A percentile compares a stretch with the other conserved stretches of the same genome.
phyloP scores from a whole-genome alignment of 371 early-diverging fungal genomes.

The Mortierella sp. region DNA sequence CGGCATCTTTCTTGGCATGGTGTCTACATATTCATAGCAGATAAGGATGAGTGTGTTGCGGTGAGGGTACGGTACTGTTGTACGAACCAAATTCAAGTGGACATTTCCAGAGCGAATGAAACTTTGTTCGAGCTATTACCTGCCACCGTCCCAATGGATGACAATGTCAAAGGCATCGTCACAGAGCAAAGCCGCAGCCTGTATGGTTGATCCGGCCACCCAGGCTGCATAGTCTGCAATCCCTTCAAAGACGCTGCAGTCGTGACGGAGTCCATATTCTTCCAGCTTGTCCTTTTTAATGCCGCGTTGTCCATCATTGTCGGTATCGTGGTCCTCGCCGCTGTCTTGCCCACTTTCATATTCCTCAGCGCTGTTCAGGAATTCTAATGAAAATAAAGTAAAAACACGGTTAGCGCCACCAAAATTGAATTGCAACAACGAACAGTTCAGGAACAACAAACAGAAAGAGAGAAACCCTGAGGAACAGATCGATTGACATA shows the following conservation, averaged over 20 bases:
- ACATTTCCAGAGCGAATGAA: too few relatives aligned
- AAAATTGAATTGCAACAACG: neutral
- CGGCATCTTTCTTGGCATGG: slow-evolving; percentile 83
- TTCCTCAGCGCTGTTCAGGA: slow-evolving; percentile 22
- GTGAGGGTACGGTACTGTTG: too few relatives aligned
- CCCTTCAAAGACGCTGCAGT: slow-evolving; percentile 81
- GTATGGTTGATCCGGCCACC: slow-evolving; percentile 79
- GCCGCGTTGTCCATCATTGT: slow-evolving; percentile 54
- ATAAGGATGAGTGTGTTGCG: neutral
- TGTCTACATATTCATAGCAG: slow-evolving; percentile 61
- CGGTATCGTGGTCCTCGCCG: slow-evolving; percentile 14
- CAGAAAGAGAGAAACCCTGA: neutral
- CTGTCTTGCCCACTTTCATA: neutral
- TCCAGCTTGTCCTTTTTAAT: slow-evolving; percentile 58
- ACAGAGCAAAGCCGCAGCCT: slow-evolving; percentile 75
- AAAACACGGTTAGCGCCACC: neutral
- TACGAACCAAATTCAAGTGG: too few relatives aligned
- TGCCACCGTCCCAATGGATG: slow-evolving; percentile 93
- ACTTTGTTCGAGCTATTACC: too few relatives aligned
- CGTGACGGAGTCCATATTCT: slow-evolving; percentile 69
- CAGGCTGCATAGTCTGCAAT: slow-evolving; percentile 67
- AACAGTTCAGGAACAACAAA: neutral
- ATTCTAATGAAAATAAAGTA: slow-evolving; percentile 23
- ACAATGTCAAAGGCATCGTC: slow-evolving; percentile 73
- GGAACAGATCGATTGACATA: slow-evolving; percentile 23